Evolutionary conservation across 2,329 filamentous ascomycete species (phyloP).

Genomic region (Cladosporium sp.): DNA sequence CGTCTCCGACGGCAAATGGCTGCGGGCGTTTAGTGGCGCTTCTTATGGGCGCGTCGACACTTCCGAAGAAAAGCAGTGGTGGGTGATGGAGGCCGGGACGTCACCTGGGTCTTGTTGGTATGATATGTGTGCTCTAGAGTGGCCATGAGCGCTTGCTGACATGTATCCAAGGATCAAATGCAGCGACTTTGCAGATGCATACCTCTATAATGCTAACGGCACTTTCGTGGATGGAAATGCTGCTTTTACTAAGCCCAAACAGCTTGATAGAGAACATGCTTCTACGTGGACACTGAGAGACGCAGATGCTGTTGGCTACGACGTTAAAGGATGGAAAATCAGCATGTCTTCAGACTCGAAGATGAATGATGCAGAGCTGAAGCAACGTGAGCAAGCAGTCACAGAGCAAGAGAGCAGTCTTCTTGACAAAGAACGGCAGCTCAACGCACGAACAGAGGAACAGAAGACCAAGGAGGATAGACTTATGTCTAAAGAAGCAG

Average conservation of each 20-base stretch:
- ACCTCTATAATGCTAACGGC: neutral
- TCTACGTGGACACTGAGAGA: constrained; percentile 3
- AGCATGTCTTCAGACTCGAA: neutral
- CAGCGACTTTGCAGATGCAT: neutral
- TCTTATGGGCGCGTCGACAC: neutral
- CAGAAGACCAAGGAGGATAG: neutral
- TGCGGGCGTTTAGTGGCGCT: neutral
- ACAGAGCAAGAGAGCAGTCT: neutral
- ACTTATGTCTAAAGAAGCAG: neutral
- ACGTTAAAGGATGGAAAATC: neutral
- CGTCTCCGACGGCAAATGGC: constrained; percentile 1
- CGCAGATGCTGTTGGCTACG: constrained; percentile 5
- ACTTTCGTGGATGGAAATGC: neutral
- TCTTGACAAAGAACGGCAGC: neutral
- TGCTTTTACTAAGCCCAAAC: neutral
- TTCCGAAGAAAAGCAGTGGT: constrained; percentile 4
- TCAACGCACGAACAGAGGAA: neutral
- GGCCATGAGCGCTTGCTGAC: neutral
- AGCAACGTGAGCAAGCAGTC: neutral
- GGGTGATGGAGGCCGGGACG: neutral
- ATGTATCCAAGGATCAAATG: neutral
- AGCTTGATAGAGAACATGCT: neutral
- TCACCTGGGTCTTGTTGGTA: constrained; percentile 2
- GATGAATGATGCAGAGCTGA: too few species aligned
- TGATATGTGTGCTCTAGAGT: neutral